phyloP scores from a whole-genome alignment of 225 moss, liverwort and hornwort species.

The Marchantia polymorpha region DNA sequence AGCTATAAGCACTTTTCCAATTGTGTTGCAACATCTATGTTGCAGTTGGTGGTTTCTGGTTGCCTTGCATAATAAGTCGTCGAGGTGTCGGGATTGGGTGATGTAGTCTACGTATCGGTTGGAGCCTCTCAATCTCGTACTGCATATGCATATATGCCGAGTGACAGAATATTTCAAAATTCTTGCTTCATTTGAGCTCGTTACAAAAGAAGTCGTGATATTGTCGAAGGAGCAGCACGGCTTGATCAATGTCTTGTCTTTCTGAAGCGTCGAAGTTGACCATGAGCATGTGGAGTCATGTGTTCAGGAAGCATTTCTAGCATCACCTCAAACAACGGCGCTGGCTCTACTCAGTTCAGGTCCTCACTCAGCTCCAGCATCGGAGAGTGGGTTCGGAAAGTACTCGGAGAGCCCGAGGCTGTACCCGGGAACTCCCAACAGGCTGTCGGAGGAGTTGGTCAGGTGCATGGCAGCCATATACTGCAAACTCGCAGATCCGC shows the following conservation, averaged over 20 bases:
- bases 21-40: background rate
- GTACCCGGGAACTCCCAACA: slow-evolving; percentile 55
- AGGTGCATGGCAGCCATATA: slow-evolving; percentile 89
- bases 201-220: too few species aligned
- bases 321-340: slow-evolving; percentile 21
- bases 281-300: background rate
- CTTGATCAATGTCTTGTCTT: background rate
- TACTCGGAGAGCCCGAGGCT: slow-evolving; percentile 41
- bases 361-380: slow-evolving; percentile 29
- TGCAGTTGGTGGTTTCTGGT: too few species aligned
- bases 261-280: background rate
- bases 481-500: slow-evolving; percentile 88
- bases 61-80: background rate
- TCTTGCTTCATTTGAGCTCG: background rate
- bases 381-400: slow-evolving; percentile 30
- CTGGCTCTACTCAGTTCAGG: slow-evolving; percentile 23
- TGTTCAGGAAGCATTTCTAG: slow-evolving; percentile 35
- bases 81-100: background rate
- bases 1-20: background rate
- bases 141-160: background rate
- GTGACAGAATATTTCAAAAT: background rate
- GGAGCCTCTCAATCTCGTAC: background rate
- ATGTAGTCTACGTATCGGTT: background rate
- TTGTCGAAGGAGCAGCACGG: too few species aligned
- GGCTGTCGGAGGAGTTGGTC: slow-evolving; percentile 78